These are phyloP conservation scores for Obelidium mucronatum DNA, from an alignment of 192 early-diverging fungal species.

Conservation along the genomic window DNA sequence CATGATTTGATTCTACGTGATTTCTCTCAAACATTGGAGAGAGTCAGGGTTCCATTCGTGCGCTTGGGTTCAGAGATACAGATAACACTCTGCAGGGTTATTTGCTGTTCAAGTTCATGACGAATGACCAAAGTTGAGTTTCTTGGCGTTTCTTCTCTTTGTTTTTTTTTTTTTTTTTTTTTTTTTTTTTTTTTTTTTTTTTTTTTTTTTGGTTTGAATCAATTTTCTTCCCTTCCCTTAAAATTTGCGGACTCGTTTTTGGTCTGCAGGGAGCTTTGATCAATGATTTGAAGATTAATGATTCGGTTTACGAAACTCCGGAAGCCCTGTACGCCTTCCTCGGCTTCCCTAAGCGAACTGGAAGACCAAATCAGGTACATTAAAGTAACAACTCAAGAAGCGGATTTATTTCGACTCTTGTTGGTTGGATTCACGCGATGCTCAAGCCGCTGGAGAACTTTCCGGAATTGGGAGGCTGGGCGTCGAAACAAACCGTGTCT, in stretches of 20 bases:
- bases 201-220: too few species aligned
- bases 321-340: conserved; percentile 8
- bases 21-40: too few species aligned
- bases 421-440: not conserved
- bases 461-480: not conserved
- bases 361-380: conserved; percentile 23
- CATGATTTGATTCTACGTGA: too few species aligned
- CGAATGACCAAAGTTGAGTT: too few species aligned
- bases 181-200: too few species aligned
- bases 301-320: conserved; percentile 12
- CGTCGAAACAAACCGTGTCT: not conserved
- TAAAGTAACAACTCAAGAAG: conserved; percentile 7
- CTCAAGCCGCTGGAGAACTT: not conserved
- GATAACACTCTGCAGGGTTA: not conserved
- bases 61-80: conserved; percentile 11
- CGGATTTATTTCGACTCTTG: conserved; percentile 19
- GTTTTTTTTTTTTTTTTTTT: too few species aligned
- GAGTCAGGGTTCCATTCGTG: conserved; percentile 15
- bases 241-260: too few species aligned
- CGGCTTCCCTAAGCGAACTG: conserved; percentile 14
- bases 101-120: conserved; percentile 14
- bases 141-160: too few species aligned
- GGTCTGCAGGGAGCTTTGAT: not conserved
- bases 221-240: too few species aligned
- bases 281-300: conserved; percentile 19